These are phyloP conservation scores for Ophiognomonia clavigignenti-juglandacearum DNA, from an alignment of 2,329 filamentous ascomycete species.

Conservation along the genomic window DNA sequence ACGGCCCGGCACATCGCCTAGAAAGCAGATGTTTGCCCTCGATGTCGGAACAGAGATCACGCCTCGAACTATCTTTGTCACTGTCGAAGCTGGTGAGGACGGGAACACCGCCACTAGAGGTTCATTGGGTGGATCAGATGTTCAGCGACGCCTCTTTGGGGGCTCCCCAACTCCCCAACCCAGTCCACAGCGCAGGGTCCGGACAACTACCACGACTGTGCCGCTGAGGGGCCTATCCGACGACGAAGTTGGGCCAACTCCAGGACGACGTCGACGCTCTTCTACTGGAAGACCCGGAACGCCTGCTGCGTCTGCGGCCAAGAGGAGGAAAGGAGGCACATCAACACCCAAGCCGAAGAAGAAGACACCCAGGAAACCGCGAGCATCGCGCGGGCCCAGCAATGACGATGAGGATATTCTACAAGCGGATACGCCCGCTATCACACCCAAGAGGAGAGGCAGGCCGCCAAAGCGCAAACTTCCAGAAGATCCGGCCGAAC, in stretches of 20 bases:
- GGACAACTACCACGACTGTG: slow-evolving; percentile 44
- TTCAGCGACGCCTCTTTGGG: slow-evolving; percentile 36
- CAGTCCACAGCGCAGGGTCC: slow-evolving; percentile 29
- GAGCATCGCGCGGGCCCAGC: slow-evolving; percentile 4
- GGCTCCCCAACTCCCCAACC: slow-evolving; percentile 37
- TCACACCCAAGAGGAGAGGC: slow-evolving; percentile 26
- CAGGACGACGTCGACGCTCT: slow-evolving; percentile 40
- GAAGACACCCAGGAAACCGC: background rate
- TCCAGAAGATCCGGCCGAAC: slow-evolving; percentile 7
- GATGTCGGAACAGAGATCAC: slow-evolving; percentile 46
- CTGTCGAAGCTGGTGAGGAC: slow-evolving; percentile 45
- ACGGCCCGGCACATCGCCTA: slow-evolving; percentile 35
- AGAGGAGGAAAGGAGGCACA: slow-evolving; percentile 42
- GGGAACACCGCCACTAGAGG: slow-evolving; percentile 12
- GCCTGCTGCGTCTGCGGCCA: slow-evolving; percentile 36
- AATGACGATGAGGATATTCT: slow-evolving; percentile 11
- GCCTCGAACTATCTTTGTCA: slow-evolving; percentile 49
- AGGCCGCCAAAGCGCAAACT: slow-evolving; percentile 13
- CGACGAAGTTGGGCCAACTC: slow-evolving; percentile 35
- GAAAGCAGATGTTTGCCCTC: slow-evolving; percentile 53
- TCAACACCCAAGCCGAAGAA: slow-evolving; percentile 33
- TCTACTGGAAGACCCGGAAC: slow-evolving; percentile 45
- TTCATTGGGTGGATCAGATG: slow-evolving; percentile 20
- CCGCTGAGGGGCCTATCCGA: slow-evolving; percentile 42
- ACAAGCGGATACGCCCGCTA: slow-evolving; percentile 6